A percentile compares a stretch with the other conserved stretches of the same genome.
These are phyloP conservation scores for Rosa persica DNA, from an alignment of 306 rosid species.

Conservation along the genomic window DNA sequence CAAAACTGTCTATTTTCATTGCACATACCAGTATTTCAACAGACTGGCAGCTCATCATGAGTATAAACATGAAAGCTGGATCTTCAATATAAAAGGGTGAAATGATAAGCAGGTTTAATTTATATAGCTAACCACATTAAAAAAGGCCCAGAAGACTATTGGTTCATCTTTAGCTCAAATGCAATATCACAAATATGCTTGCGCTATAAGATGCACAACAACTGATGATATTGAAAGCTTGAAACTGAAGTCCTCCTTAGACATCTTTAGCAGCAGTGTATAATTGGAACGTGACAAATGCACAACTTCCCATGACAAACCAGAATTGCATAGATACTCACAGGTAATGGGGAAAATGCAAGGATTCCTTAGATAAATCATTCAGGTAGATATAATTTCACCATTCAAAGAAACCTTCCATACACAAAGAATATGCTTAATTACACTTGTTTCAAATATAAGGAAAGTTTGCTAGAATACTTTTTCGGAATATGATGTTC, in stretches of 20 bases:
- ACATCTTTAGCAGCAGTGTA: neutral
- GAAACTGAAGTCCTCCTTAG: neutral
- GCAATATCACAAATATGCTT: neutral
- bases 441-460: neutral
- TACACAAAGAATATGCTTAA: neutral
- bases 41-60: neutral
- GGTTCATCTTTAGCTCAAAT: neutral
- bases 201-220: neutral
- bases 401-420: neutral
- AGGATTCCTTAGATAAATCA: neutral
- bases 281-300: neutral
- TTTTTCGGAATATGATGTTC: neutral
- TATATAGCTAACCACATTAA: neutral
- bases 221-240: neutral
- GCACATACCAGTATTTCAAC: constrained; percentile 10
- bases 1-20: neutral
- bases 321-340: neutral
- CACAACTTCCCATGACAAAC: neutral
- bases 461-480: neutral
- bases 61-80: neutral
- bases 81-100: constrained; percentile 1
- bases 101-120: neutral
- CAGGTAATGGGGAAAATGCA: neutral
- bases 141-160: neutral
- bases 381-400: neutral